Conservation (phyloP, 768 basidiomycete species). For the Kwoniella mangroviensis region DNA sequence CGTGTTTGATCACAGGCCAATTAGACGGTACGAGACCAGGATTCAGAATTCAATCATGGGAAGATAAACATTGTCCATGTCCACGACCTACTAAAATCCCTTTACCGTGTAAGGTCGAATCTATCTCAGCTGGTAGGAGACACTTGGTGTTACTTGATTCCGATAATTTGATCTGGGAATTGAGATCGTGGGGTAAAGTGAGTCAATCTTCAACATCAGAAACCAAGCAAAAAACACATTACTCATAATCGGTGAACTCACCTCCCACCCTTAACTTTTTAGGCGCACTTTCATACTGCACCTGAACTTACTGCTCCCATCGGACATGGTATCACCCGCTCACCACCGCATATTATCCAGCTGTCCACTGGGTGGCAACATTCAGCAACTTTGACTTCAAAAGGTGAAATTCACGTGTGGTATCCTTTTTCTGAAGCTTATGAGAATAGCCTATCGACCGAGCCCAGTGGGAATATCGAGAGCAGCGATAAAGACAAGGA, state of each 20-base stretch:
- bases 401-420: conserved; percentile 46
- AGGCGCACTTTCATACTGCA: conserved; percentile 52
- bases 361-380: conserved; percentile 49
- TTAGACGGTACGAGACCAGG: conserved; percentile 36
- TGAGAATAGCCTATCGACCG: conserved; percentile 27
- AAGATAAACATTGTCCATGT: conserved; percentile 37
- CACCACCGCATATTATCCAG: conserved; percentile 41
- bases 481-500: conserved; percentile 26
- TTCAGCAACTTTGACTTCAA: conserved; percentile 44
- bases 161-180: conserved; percentile 53
- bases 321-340: conserved; percentile 30
- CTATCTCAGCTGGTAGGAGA: conserved; percentile 38
- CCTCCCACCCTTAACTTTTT: not conserved
- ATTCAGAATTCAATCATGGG: conserved; percentile 30
- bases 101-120: conserved; percentile 42
- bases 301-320: conserved; percentile 35
- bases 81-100: conserved; percentile 43
- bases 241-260: too few species aligned
- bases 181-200: conserved; percentile 44
- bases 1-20: conserved; percentile 30
- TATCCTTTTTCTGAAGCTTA: conserved; percentile 43
- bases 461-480: conserved; percentile 24
- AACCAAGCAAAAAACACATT: too few species aligned
- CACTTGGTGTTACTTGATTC: conserved; percentile 53
- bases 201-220: conserved; percentile 5